Conservation (phyloP, 192 early-diverging fungal species). For the Rhizophlyctis rosea region DNA sequence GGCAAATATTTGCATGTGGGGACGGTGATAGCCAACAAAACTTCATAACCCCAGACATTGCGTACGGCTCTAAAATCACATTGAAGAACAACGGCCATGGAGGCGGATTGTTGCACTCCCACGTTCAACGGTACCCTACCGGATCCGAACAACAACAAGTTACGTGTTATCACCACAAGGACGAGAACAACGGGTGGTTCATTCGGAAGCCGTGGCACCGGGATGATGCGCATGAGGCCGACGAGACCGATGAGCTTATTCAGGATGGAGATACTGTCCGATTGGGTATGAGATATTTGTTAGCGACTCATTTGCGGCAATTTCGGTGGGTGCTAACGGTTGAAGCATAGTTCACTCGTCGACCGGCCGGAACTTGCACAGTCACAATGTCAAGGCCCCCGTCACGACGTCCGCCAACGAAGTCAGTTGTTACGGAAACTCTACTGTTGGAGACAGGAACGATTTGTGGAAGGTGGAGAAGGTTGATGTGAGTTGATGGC, state of each 20-base stretch:
- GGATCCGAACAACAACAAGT: slow-evolving; percentile 96
- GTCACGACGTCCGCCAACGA: slow-evolving; percentile 76
- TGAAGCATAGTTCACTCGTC: slow-evolving; percentile 49
- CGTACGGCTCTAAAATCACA: slow-evolving; percentile 85
- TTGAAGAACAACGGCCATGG: slow-evolving; percentile 80
- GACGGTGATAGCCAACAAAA: background rate
- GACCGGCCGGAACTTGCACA: slow-evolving; percentile 81
- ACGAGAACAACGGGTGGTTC: slow-evolving; percentile 90
- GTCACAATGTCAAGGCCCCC: slow-evolving; percentile 73
- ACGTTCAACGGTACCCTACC: slow-evolving; percentile 76
- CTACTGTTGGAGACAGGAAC: slow-evolving; percentile 68
- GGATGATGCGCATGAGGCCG: slow-evolving; percentile 27
- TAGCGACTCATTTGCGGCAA: no score
- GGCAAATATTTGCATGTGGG: background rate
- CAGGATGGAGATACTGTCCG: slow-evolving; percentile 80
- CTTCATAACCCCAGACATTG: slow-evolving; percentile 66
- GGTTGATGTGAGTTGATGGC: slow-evolving; percentile 52
- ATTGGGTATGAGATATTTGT: slow-evolving; percentile 42
- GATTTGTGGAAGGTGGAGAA: slow-evolving; percentile 91
- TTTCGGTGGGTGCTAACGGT: no score
- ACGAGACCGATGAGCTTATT: slow-evolving; percentile 54
- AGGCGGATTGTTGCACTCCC: slow-evolving; percentile 92
- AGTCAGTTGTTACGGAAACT: slow-evolving; percentile 86
- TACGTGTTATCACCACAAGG: slow-evolving; percentile 91
- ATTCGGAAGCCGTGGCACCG: slow-evolving; percentile 61